These are phyloP conservation scores for Penicillium pulvis DNA, from an alignment of 495 filamentous ascomycete species.

Conservation along the genomic window DNA sequence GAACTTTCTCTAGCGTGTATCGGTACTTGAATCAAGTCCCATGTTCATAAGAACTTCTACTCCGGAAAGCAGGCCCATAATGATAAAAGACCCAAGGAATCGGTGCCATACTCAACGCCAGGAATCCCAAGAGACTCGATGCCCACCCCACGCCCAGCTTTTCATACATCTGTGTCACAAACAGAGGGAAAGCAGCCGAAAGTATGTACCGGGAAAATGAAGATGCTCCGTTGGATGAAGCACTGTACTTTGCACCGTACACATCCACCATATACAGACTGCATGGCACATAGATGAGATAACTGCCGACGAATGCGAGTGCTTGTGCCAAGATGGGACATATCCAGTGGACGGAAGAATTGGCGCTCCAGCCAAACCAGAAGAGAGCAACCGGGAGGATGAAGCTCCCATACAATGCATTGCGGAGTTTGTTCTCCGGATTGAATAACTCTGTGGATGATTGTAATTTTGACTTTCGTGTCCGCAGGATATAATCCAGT, in stretches of 20 bases:
- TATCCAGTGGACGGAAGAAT: slow-evolving; percentile 51
- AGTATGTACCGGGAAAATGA: slow-evolving; percentile 60
- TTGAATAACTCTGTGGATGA: slow-evolving; percentile 1
- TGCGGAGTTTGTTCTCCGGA: slow-evolving; percentile 44
- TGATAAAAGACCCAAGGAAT: slow-evolving; percentile 37
- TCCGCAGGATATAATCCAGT: slow-evolving; percentile 20
- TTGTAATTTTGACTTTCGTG: slow-evolving; percentile 5
- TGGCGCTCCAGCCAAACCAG: slow-evolving; percentile 52
- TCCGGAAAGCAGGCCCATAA: slow-evolving; percentile 7
- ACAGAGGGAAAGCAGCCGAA: slow-evolving; percentile 66
- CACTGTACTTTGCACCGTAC: slow-evolving; percentile 57
- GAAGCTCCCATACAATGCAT: slow-evolving; percentile 47
- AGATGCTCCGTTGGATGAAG: slow-evolving; percentile 63
- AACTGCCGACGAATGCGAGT: slow-evolving; percentile 15
- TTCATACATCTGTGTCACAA: slow-evolving; percentile 50
- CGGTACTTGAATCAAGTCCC: background rate
- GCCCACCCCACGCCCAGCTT: slow-evolving; percentile 60
- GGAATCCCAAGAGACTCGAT: slow-evolving; percentile 45
- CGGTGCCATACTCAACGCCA: slow-evolving; percentile 40
- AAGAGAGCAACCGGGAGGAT: slow-evolving; percentile 50
- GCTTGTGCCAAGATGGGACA: slow-evolving; percentile 40
- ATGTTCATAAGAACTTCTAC: slow-evolving; percentile 7
- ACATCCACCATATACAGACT: slow-evolving; percentile 58
- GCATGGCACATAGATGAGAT: slow-evolving; percentile 21
- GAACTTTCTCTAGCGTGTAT: background rate